Conservation (phyloP, 129 eudicot genomes). For the Lactuca saligna region DNA sequence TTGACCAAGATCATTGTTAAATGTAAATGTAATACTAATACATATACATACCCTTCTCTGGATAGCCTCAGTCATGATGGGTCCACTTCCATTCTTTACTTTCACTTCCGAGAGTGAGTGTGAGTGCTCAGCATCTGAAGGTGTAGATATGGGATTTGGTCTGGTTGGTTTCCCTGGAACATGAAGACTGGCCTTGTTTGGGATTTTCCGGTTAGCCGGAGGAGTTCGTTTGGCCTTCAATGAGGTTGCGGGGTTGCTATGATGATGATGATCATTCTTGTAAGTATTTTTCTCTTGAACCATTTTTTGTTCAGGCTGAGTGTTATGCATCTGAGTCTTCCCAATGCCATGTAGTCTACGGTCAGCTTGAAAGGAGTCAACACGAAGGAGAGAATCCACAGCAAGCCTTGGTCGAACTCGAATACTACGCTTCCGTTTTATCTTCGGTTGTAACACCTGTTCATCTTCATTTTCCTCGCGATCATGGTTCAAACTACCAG, state of each 20-base stretch:
- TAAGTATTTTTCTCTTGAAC: conserved; percentile 42
- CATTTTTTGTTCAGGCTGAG: conserved; percentile 40
- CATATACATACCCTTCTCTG: conserved; percentile 74
- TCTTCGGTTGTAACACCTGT: conserved; percentile 87
- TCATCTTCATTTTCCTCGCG: conserved; percentile 96
- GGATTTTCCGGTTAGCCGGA: conserved; percentile 50
- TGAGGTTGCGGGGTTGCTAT: conserved; percentile 46
- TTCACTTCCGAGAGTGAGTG: conserved; percentile 42
- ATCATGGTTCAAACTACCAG: conserved; percentile 88
- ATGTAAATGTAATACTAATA: not conserved
- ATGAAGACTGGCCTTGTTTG: conserved; percentile 41
- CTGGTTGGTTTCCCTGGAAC: conserved; percentile 54
- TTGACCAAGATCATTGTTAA: not conserved
- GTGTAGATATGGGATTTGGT: conserved; percentile 40
- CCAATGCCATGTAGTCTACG: conserved; percentile 33
- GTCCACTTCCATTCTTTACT: conserved; percentile 38
- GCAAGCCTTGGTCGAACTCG: conserved; percentile 68
- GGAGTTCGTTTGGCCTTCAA: conserved; percentile 46
- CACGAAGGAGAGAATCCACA: conserved; percentile 49
- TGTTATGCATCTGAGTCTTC: conserved; percentile 33
- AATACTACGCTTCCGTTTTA: conserved; percentile 82
- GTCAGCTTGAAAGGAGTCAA: conserved; percentile 58
- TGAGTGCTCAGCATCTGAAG: conserved; percentile 43
- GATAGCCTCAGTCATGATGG: conserved; percentile 67
- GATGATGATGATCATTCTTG: conserved; percentile 55